phyloP scores from a whole-genome alignment of 2,329 filamentous ascomycete species.

The Coniochaeta hoffmannii region DNA sequence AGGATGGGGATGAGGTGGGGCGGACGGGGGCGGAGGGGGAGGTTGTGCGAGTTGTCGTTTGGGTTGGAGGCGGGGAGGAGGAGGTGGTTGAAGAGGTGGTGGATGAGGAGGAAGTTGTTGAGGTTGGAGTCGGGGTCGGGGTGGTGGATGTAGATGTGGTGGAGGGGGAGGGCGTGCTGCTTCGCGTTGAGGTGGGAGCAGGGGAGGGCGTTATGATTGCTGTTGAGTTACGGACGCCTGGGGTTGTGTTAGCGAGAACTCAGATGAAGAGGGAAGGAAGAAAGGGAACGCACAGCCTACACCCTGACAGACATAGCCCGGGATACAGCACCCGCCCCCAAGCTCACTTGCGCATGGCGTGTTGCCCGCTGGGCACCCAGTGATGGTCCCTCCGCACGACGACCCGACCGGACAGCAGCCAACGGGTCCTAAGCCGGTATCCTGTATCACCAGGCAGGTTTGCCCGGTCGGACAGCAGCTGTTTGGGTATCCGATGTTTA shows the following conservation, averaged over 20 bases:
- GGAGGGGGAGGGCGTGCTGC: constrained; percentile 31
- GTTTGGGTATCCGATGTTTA: constrained; percentile 55
- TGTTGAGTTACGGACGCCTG: constrained; percentile 26
- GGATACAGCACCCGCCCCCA: constrained; percentile 70
- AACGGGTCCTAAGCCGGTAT: constrained; percentile 58
- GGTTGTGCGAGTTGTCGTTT: constrained; percentile 21
- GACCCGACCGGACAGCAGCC: constrained; percentile 66
- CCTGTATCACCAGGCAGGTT: constrained; percentile 56
- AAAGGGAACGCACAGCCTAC: constrained; percentile 54
- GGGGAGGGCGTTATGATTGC: constrained; percentile 17
- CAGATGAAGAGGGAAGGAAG: background rate
- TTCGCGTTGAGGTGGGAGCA: constrained; percentile 26
- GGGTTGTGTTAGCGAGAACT: background rate
- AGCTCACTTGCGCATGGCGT: constrained; percentile 56
- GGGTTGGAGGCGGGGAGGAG: constrained; percentile 14
- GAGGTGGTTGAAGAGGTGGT: background rate
- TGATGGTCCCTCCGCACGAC: constrained; percentile 56
- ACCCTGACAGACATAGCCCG: constrained; percentile 61
- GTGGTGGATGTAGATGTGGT: constrained; percentile 26
- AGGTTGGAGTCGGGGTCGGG: constrained; percentile 22
- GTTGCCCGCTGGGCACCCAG: constrained; percentile 53
- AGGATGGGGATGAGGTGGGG: constrained; percentile 31
- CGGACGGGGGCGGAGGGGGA: constrained; percentile 36
- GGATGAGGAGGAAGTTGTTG: background rate
- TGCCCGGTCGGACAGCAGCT: constrained; percentile 65